Evolutionary conservation across 306 rosid species (phyloP).

Genomic region (Castanopsis chinensis): DNA sequence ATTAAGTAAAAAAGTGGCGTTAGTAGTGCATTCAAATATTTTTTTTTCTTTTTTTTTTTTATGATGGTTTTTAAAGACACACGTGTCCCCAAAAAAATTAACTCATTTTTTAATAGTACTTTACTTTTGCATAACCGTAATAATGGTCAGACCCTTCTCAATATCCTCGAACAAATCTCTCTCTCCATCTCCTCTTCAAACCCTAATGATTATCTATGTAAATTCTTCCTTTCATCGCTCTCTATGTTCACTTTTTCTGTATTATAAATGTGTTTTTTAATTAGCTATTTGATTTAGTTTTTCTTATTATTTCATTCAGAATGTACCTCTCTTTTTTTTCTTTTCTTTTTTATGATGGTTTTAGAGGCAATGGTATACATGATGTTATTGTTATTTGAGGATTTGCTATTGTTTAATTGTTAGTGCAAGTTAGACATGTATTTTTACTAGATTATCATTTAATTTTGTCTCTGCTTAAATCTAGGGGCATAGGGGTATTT

Average conservation of each 20-base stretch:
- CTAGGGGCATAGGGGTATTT: no score
- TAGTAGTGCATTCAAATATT: no score
- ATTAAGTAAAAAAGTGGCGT: no score
- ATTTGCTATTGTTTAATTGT: no score
- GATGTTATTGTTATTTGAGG: no score
- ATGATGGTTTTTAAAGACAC: no score
- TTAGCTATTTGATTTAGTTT: not conserved
- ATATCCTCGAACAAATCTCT: conserved; percentile 10
- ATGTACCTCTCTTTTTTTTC: not conserved
- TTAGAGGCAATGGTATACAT: not conserved
- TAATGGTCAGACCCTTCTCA: conserved; percentile 16
- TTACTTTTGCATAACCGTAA: conserved; percentile 6
- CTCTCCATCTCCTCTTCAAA: conserved; percentile 9
- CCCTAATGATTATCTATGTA: not conserved
- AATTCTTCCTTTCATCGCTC: not conserved
- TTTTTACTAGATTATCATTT: no score
- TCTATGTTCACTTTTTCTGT: not conserved
- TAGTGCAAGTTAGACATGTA: no score
- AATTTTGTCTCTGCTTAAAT: no score
- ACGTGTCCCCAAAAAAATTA: no score
- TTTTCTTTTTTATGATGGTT: not conserved
- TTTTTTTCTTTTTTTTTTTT: no score
- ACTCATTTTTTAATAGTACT: not conserved
- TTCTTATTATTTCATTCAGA: not conserved
- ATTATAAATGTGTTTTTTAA: not conserved